Evolutionary conservation across 2,329 filamentous ascomycete species (phyloP).

Genomic region (Fusarium anguioides): DNA sequence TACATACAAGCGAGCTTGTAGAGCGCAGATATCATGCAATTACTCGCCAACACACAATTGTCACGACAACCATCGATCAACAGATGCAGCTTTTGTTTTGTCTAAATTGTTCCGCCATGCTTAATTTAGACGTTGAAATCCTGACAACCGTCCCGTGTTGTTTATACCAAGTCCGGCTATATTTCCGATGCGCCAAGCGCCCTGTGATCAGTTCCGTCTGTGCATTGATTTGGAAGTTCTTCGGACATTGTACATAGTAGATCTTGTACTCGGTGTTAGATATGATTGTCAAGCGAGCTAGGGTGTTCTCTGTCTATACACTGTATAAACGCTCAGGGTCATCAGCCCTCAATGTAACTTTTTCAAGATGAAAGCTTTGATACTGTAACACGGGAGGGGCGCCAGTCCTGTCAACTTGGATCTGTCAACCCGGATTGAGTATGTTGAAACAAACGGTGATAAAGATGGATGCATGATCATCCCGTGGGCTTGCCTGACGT

Average conservation of each 20-base stretch:
- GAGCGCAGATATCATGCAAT: conserved; percentile 15
- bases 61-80: conserved; percentile 38
- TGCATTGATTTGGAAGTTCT: conserved; percentile 34
- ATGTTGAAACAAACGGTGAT: conserved; percentile 23
- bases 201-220: conserved; percentile 24
- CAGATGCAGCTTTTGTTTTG: conserved; percentile 13
- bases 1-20: conserved; percentile 20
- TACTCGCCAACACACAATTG: conserved; percentile 29
- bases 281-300: conserved; percentile 2
- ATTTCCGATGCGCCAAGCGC: conserved; percentile 38
- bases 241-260: conserved; percentile 33
- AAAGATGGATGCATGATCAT: conserved; percentile 13
- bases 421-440: conserved; percentile 7
- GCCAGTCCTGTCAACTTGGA: neutral
- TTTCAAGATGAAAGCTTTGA: conserved; percentile 8
- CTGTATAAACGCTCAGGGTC: neutral
- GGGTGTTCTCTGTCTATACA: neutral
- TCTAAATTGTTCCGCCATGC: conserved; percentile 2
- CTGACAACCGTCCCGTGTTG: conserved; percentile 20
- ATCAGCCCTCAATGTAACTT: neutral
- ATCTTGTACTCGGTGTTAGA: conserved; percentile 29
- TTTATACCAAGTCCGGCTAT: conserved; percentile 29
- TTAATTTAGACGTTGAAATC: conserved; percentile 21
- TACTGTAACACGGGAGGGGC: conserved; percentile 9
- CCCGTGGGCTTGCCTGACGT: conserved; percentile 9